Evolutionary conservation across 257 asterid species (phyloP), one percentile per base, ranked within the genome.

Genomic region (Solanum bulbocastanum): DNA sequence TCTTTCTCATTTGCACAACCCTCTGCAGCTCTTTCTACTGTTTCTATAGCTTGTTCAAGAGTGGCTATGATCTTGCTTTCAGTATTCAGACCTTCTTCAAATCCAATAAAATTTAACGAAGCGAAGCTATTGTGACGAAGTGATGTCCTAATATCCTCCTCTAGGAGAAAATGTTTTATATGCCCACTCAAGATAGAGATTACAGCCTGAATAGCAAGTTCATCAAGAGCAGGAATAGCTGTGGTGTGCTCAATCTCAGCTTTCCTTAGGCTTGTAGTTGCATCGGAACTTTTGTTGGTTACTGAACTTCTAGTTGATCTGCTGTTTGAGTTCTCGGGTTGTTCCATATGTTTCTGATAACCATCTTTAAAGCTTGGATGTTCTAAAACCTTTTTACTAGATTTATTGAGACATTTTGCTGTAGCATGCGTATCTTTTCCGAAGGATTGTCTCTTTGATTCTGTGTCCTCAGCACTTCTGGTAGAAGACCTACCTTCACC

Each of bases 31-130:
- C 93, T 91, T 89, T 96, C 98, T 16, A 90, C 94, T 78, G 74
- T 90, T 86, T 96, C 98, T 36, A 94, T 91, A 23, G 98, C 98
- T 88, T 94, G 95, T 76, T 94, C 96, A 10, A 96, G 96, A 89
- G 92, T 94, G 27, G 89, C 92, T 12, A 94, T 81, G 71, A 95
- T 92, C 89, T 91, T 96, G 93, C 94, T 89, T 73, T 93, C 94
- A 16, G 90, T 71, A 75, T 76, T 87, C 52, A 86, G 86, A 68
- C 89, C 90, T 87, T 92, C 93, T 32, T 91, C 91, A 12, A 44
- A 84, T 83, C 93, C 98, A 71, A 46, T 40, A 72, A 90, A 78
- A 52, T 89, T 91, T 30, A 96, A 87, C 75, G 96, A 95, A 30
- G 96, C 93, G 5, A 92, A 93, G 86, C 92, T 90, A 56, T 92